phyloP scores from a whole-genome alignment of 352 stramenopile genomes.

The Globisporangium mamillatum region DNA sequence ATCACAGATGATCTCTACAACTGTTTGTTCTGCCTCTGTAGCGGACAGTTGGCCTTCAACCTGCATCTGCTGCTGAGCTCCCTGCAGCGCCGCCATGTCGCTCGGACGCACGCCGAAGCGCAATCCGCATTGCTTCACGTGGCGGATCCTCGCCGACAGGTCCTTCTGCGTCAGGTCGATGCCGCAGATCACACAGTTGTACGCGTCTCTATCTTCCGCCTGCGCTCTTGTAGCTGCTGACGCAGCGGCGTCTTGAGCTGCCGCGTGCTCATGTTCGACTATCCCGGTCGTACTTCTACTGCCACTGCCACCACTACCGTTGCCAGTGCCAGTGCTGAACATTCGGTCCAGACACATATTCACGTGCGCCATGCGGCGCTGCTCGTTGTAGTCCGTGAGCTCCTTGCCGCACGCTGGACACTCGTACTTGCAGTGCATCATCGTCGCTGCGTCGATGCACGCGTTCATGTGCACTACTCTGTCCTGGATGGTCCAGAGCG shows the following conservation, averaged over 20 bases:
- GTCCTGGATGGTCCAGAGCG: conserved; percentile 40
- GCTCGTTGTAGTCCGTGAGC: conserved; percentile 65
- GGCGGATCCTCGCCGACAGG: conserved; percentile 53
- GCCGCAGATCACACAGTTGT: conserved; percentile 73
- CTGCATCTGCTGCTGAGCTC: conserved; percentile 3
- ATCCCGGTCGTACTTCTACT: conserved; percentile 9
- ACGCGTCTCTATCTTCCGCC: conserved; percentile 7
- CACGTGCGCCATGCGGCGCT: conserved; percentile 59
- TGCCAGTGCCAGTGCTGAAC: conserved; percentile 11
- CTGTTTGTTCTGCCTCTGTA: neutral
- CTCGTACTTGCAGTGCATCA: conserved; percentile 29
- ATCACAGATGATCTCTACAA: neutral
- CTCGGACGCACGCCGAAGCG: conserved; percentile 59
- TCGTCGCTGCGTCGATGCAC: conserved; percentile 52
- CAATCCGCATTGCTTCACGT: conserved; percentile 75
- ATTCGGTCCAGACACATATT: conserved; percentile 62
- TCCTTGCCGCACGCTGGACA: conserved; percentile 58
- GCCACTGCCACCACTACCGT: neutral
- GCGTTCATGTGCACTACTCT: conserved; percentile 69
- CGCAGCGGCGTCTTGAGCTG: neutral
- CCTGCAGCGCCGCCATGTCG: conserved; percentile 36
- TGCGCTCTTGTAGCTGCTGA: neutral
- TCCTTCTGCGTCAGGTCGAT: conserved; percentile 36
- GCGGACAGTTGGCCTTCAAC: conserved; percentile 2
- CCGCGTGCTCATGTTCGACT: neutral